A percentile compares a stretch with the other conserved stretches of the same genome.
phyloP scores from a whole-genome alignment of 495 filamentous ascomycete species.

The Neurospora sp. region DNA sequence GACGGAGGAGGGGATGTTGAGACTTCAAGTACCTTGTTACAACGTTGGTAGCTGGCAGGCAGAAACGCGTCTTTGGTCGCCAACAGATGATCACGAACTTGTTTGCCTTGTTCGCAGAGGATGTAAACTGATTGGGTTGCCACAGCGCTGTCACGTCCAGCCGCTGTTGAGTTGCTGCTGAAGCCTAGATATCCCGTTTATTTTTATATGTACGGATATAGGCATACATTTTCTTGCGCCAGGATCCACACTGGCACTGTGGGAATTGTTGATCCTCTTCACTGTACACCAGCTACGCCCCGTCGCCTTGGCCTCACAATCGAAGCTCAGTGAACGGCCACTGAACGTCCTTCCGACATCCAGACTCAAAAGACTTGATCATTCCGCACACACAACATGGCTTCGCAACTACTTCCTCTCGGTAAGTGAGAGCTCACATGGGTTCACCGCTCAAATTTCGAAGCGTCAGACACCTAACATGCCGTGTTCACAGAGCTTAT shows the following conservation, averaged over 20 bases:
- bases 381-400: constrained; percentile 39
- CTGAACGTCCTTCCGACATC: not conserved
- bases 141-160: not conserved
- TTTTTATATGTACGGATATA: not conserved
- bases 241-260: not conserved
- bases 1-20: not conserved
- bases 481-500: constrained; percentile 64
- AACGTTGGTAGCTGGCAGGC: not conserved
- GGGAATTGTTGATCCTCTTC: not conserved
- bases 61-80: not conserved
- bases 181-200: not conserved
- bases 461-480: constrained; percentile 6
- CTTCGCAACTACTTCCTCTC: constrained; percentile 70
- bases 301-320: not conserved
- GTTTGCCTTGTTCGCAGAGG: not conserved
- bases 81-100: not conserved
- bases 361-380: constrained; percentile 2
- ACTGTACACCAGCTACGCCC: not conserved
- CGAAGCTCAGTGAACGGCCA: not conserved
- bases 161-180: not conserved
- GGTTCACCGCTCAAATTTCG: not conserved
- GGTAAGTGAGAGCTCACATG: constrained; percentile 36
- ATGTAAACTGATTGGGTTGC: not conserved
- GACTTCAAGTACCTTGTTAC: not conserved
- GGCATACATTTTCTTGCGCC: not conserved